Base-by-base conservation (phyloP, 352 stramenopile species). In the Lagenidium giganteum region DNA sequence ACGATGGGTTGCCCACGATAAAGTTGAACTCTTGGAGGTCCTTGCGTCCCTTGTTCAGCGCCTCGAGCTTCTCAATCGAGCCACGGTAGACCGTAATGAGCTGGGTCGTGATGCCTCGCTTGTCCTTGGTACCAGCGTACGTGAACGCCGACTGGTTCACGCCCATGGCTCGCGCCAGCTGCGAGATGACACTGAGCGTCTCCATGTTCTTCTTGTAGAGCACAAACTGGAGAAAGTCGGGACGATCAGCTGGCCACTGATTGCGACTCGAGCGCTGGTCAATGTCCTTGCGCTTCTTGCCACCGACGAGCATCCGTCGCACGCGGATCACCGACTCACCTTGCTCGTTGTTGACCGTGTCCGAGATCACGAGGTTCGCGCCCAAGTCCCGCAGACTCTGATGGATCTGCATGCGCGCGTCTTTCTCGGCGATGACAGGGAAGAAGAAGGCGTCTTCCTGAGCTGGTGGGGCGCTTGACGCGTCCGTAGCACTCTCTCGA, bases 141-240 rank as follows among this genome's bases (percentile, higher is more conserved):
- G 73, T 83, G 43, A 98, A 89, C 17, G 67, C 51, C 25, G 79
- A 77, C 11, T 79, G 61, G 36, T 73, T 87, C 22, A 87, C 41
- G 17, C 80, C 72, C 50, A 95, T 61, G 11, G 72, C 62, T n/a
- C 83, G 83, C 22, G 70, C 71, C 11, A 96, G 43, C 51, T 93
- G 82, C 35, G 80, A 70, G 58, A 95, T 80, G 20, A 87, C 70
- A 14, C 73, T 90, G 16, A 85, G 78, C 11, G 93, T 98, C 53
- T 99, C 95, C 57, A 92, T 88, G 71, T 98, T 99, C 63, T 96
- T 89, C 56, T 98, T 98, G 78, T 98, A 98, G 3, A 99, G 57
- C 20, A 97, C 85, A 68, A 99, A 98, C 50, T 86, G 73, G 25
- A 98, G 62, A 61, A 87, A 98, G 38, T 98, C 75, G 4, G 83